phyloP scores from a whole-genome alignment of 805 yeast genomes.

The Metschnikowia chrysomelidarum region DNA sequence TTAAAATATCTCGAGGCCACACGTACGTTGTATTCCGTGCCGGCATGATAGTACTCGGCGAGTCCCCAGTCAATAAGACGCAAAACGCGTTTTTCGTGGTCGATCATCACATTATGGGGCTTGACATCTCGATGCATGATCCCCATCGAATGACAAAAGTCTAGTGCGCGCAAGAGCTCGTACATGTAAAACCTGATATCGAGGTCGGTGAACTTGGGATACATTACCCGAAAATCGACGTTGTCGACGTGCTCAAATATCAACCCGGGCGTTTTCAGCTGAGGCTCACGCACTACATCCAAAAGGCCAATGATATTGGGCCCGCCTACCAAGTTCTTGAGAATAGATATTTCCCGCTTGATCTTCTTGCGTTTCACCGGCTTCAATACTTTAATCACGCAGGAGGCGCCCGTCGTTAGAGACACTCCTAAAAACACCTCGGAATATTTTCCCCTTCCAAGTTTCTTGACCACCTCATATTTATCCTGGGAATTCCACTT shows the following conservation, averaged over 20 bases:
- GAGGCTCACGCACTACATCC: slow-evolving; percentile 86
- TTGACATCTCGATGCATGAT: slow-evolving; percentile 94
- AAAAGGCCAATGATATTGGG: slow-evolving; percentile 72
- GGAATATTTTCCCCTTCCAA: slow-evolving; percentile 91
- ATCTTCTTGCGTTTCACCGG: slow-evolving; percentile 94
- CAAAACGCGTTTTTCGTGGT: slow-evolving; percentile 59
- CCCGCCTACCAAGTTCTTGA: slow-evolving; percentile 82
- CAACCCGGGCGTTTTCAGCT: slow-evolving; percentile 81
- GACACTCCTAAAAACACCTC: slow-evolving; percentile 89
- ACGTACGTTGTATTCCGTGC: slow-evolving; percentile 85
- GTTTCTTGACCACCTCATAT: slow-evolving; percentile 78
- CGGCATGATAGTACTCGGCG: slow-evolving; percentile 90
- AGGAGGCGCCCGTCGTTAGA: slow-evolving; percentile 54
- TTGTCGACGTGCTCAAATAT: slow-evolving; percentile 84
- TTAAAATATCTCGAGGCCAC: slow-evolving; percentile 91
- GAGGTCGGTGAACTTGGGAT: slow-evolving; percentile 70
- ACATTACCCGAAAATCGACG: slow-evolving; percentile 80
- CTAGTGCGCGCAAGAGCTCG: slow-evolving; percentile 78
- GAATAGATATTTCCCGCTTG: slow-evolving; percentile 82
- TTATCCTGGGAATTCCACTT: slow-evolving; percentile 84
- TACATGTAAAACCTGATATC: slow-evolving; percentile 84
- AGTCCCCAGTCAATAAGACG: slow-evolving; percentile 93
- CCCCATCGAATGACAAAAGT: slow-evolving; percentile 90
- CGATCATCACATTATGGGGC: slow-evolving; percentile 93
- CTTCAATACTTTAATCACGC: slow-evolving; percentile 88